Evolutionary conservation across 805 yeast genomes (phyloP).

Genomic region (Teunomyces atbi): DNA sequence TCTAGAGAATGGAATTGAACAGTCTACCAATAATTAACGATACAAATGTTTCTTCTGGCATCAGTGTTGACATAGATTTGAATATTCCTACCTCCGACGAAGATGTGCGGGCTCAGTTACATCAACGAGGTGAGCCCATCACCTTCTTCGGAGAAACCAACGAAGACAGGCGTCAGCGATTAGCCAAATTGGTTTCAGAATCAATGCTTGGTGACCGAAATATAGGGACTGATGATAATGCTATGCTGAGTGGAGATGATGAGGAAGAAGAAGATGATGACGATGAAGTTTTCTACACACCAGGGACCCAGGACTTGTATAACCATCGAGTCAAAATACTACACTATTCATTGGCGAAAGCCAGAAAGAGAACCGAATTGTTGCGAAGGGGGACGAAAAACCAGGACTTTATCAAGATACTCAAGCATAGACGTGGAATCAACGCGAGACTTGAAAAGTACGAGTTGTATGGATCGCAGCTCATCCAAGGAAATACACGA

Average conservation of each 20-base stretch:
- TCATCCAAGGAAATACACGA: slow-evolving; percentile 55
- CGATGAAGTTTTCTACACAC: slow-evolving; percentile 83
- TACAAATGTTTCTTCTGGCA: neutral
- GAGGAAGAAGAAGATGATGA: slow-evolving; percentile 46
- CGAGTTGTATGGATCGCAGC: slow-evolving; percentile 64
- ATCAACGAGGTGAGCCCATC: slow-evolving; percentile 55
- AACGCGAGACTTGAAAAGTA: slow-evolving; percentile 30
- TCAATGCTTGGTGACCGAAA: slow-evolving; percentile 20
- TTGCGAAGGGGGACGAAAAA: slow-evolving; percentile 28
- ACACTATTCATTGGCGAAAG: slow-evolving; percentile 45
- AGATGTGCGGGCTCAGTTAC: slow-evolving; percentile 52
- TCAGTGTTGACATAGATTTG: neutral
- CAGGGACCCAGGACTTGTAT: slow-evolving; percentile 58
- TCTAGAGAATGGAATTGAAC: slow-evolving; percentile 1
- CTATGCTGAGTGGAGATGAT: slow-evolving; percentile 3
- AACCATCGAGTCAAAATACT: slow-evolving; percentile 54
- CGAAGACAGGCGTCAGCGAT: slow-evolving; percentile 58
- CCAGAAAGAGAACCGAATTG: slow-evolving; percentile 40
- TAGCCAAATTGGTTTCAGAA: slow-evolving; percentile 45
- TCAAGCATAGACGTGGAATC: slow-evolving; percentile 47
- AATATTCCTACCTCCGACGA: slow-evolving; percentile 63
- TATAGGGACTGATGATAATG: slow-evolving; percentile 14
- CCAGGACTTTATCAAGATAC: slow-evolving; percentile 40
- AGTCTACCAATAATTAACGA: slow-evolving; percentile 1
- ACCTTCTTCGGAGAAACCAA: slow-evolving; percentile 58